Percentiles rank a stretch among this genome's conserved stretches.
Evolutionary conservation across 306 rosid genomes (phyloP).

Genomic region (Astragalus glycyphyllos): DNA sequence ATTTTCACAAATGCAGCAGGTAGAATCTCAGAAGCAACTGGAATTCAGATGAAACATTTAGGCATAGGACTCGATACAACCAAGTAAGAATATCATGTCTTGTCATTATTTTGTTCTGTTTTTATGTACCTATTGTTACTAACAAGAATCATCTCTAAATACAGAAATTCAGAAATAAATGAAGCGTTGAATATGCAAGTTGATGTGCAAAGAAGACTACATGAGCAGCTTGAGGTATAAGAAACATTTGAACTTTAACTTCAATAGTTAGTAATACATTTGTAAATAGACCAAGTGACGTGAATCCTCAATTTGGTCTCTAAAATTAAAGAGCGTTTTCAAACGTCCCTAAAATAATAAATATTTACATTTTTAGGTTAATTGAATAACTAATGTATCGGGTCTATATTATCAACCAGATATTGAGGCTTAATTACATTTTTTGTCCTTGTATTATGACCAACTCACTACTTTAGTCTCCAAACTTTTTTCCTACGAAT

Average conservation of each 20-base stretch:
- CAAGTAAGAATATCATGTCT: constrained; percentile 59
- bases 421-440: no score
- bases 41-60: constrained; percentile 60
- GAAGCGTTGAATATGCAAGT: constrained; percentile 86
- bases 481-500: no score
- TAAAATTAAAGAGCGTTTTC: background rate
- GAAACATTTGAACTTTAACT: constrained; percentile 7
- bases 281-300: background rate
- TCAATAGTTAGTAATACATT: background rate
- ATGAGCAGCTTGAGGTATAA: constrained; percentile 87
- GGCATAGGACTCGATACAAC: constrained; percentile 64
- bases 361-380: no score
- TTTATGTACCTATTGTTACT: constrained; percentile 29
- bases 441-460: no score
- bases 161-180: constrained; percentile 69
- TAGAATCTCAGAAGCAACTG: constrained; percentile 62
- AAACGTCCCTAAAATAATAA: background rate
- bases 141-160: constrained; percentile 32
- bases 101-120: constrained; percentile 6
- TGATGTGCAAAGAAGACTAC: constrained; percentile 87
- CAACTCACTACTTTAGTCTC: no score
- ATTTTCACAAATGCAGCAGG: constrained; percentile 44
- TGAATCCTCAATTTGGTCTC: background rate
- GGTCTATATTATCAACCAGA: no score
- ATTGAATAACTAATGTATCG: no score